phyloP scores from a whole-genome alignment of 2,329 filamentous ascomycete genomes.

The Scytalidium lignicola region DNA sequence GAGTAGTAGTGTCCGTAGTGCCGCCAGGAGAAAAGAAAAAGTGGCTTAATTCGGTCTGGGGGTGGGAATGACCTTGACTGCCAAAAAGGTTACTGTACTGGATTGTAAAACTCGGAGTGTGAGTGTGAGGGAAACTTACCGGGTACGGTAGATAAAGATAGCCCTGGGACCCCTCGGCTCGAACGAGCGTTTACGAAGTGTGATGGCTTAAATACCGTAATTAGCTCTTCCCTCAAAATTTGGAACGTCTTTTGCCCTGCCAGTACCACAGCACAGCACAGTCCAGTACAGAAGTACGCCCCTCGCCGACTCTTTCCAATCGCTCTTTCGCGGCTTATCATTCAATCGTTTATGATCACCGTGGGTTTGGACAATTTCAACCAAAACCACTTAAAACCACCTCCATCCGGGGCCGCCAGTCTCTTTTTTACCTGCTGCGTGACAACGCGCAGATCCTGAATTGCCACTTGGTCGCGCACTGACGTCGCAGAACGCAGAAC shows the following conservation, averaged over 20 bases:
- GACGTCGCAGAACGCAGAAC: neutral
- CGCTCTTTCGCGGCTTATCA: neutral
- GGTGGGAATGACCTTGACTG: too few species aligned
- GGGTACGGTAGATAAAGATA: neutral
- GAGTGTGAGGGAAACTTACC: too few species aligned
- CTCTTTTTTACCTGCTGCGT: neutral
- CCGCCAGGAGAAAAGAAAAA: too few species aligned
- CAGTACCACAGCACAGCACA: too few species aligned
- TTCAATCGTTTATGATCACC: neutral
- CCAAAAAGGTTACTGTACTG: too few species aligned
- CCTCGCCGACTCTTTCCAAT: too few species aligned
- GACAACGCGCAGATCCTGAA: neutral
- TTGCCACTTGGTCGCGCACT: neutral
- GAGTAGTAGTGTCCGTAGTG: too few species aligned
- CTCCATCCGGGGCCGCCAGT: neutral
- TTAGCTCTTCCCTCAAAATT: neutral
- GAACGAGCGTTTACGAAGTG: neutral
- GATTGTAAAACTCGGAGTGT: too few species aligned
- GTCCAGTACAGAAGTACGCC: too few species aligned
- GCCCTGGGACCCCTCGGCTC: neutral
- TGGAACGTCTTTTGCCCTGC: too few species aligned
- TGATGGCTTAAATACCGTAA: neutral
- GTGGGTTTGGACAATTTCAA: neutral
- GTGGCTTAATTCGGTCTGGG: too few species aligned
- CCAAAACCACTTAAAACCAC: neutral